Evolutionary conservation across 2,329 filamentous ascomycete genomes (phyloP), one percentile per base, ranked within the genome.

Genomic region (Penicillium expansum): DNA sequence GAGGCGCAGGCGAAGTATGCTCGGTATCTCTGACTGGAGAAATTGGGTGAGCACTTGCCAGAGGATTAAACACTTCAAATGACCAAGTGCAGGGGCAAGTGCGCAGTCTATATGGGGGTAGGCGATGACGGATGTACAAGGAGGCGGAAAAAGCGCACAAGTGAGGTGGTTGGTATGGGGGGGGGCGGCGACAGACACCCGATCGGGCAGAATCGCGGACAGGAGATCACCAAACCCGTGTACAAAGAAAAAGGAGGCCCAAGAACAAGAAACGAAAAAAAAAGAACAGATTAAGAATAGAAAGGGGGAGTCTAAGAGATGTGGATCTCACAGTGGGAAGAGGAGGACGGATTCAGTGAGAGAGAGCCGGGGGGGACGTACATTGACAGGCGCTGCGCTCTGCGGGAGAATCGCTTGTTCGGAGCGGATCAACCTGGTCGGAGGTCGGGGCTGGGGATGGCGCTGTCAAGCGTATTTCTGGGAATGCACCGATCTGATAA

Each of bases 331-430:
- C 60, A 58, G 60, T 66, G 65, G 59, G 60, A 66, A 57, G 61
- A 56, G 59, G 62, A 59, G 57, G 38, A 54, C 43, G 52, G 56
- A 58, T 49, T 55, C 38, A 55, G 45, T 56, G 60, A 62, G 58
- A 58, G 60, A 39, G 55, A 63, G 59, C 54, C 57, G 56, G 58
- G 62, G 62, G 52, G 52, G 52, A 55, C 52, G 59, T 63, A 61
- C 60, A 61, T 59, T 59, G 58, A 59, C 57, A 60, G 48, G 56
- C 60, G 51, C 52, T 62, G 57, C 61, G 58, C 52, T 60, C 52
- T 66, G 67, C 64, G 66, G 68, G 68, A 66, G 65, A 68, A 67
- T 73, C 70, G 70, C 71, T 73, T 73, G 71, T 67, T 71, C 71
- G 71, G 70, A 66, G 30, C 70, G 70, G 71, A 73, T 69, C 62